Evolutionary conservation across 164 flowering plant genomes (phyloP), one percentile per base, ranked within the genome.

Genomic region (Chimonanthus praecox): DNA sequence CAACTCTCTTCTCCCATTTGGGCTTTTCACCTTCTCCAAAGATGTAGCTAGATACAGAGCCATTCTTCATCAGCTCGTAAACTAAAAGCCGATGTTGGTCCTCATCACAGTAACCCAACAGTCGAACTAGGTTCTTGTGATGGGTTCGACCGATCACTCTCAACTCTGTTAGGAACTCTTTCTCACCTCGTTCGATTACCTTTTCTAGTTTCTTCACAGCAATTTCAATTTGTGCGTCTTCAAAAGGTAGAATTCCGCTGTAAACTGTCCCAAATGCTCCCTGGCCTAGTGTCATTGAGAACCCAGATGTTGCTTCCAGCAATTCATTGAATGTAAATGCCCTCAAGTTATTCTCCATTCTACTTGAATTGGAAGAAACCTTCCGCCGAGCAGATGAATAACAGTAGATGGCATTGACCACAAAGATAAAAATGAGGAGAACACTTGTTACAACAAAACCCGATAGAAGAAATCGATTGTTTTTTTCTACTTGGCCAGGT

Each of bases 191-290:
- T 44, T 73, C 80, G 16, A 71, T 49, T 20, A 72, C 75, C 73
- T 72, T 77, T 49, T 82, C 80, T 18, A 82, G 71, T 70, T 72
- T 51, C 64, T 82, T 82, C 65, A 46, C n/a, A 49, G 82, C 82
- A 70, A 82, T 64, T 70, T 72, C 78, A 33, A 71, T 68, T 6
- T 13, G 66, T 69, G 48, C 18, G 33, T 71, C 78, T 15, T 78
- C 70, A 4, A n/a, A n/a, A 11, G 1, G 50, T 13, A 77, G 68
- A 58, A 63, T 70, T 3, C 82, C 84, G 9, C 76, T 64, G 49
- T 79, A 82, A 15, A 79, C 84, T n/a, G 78, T 77, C 21, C 82
- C 78, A 68, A 73, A 82, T 6, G 80, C 73, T n/a, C n/a, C 84
- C 18, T 44, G 72, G 7, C 84, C 80, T 8, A 82, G 60, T 45